Evolutionary conservation across 768 basidiomycete genomes (phyloP).

Genomic region (Podaxis sp.): DNA sequence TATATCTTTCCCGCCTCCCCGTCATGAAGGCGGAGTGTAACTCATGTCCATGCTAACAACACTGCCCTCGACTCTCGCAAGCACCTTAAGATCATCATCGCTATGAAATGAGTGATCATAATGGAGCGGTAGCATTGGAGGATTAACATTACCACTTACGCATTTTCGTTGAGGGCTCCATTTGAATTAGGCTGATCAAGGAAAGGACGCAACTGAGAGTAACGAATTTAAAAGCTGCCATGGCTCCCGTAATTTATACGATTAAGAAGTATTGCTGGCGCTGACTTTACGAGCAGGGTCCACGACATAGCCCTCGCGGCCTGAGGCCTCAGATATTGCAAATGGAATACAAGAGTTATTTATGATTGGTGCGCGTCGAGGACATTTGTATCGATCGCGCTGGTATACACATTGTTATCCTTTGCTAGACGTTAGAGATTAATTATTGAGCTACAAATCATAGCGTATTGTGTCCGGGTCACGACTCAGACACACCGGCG

Average conservation of each 20-base stretch:
- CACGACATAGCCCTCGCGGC: no score
- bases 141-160: constrained; percentile 37
- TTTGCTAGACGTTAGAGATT: not conserved
- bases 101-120: constrained; percentile 24
- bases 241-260: not conserved
- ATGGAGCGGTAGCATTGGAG: not conserved
- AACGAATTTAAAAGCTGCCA: not conserved
- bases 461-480: not conserved
- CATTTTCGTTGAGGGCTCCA: constrained; percentile 60
- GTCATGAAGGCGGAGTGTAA: constrained; percentile 60
- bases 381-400: not conserved
- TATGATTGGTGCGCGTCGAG: not conserved
- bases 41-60: constrained; percentile 41
- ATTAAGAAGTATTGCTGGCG: no score
- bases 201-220: constrained; percentile 20
- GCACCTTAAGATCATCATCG: constrained; percentile 37
- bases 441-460: not conserved
- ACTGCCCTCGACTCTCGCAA: constrained; percentile 19
- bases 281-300: no score
- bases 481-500: not conserved
- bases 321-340: not conserved
- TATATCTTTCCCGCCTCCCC: constrained; percentile 67
- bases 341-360: not conserved
- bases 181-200: constrained; percentile 47
- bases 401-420: no score